These are phyloP conservation scores for Endotrypanum monterogeii DNA, from an alignment of 208 protist species.

Conservation along the genomic window DNA sequence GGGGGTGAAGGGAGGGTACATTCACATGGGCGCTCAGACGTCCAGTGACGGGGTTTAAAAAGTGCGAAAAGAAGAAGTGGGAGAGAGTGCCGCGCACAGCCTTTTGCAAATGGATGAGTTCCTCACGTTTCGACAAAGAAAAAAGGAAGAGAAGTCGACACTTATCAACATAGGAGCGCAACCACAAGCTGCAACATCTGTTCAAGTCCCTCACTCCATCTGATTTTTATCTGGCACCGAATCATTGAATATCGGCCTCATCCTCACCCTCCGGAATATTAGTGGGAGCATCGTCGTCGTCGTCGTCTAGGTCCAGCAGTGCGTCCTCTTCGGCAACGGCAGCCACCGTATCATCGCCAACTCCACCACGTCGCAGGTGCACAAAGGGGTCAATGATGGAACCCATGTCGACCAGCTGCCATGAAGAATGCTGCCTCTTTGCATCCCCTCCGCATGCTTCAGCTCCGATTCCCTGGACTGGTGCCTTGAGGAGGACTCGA, in stretches of 20 bases:
- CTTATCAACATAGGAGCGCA: not conserved
- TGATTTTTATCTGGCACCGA: not conserved
- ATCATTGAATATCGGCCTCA: constrained; percentile 5
- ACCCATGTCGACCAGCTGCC: constrained; percentile 33
- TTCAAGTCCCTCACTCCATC: not conserved
- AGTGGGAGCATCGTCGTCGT: constrained; percentile 1
- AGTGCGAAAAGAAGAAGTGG: not conserved
- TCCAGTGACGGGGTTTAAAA: not conserved
- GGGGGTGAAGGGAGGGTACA: not conserved
- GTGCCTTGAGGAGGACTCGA: constrained; percentile 56
- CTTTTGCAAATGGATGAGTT: not conserved
- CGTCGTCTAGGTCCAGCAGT: not conserved
- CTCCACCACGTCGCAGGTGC: constrained; percentile 4
- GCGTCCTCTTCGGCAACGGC: not conserved
- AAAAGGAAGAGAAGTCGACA: not conserved
- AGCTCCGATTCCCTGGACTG: constrained; percentile 29
- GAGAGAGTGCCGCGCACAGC: too few relatives aligned
- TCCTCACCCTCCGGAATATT: constrained; percentile 1
- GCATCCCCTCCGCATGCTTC: not conserved
- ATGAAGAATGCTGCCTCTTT: constrained; percentile 7
- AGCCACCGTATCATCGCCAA: not conserved
- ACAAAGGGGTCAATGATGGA: constrained; percentile 35
- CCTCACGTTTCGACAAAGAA: not conserved
- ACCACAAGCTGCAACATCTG: not conserved
- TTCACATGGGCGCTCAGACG: not conserved